Evolutionary conservation across 176 grass and related monocot species (phyloP).

Genomic region (Aegilops speltoides): DNA sequence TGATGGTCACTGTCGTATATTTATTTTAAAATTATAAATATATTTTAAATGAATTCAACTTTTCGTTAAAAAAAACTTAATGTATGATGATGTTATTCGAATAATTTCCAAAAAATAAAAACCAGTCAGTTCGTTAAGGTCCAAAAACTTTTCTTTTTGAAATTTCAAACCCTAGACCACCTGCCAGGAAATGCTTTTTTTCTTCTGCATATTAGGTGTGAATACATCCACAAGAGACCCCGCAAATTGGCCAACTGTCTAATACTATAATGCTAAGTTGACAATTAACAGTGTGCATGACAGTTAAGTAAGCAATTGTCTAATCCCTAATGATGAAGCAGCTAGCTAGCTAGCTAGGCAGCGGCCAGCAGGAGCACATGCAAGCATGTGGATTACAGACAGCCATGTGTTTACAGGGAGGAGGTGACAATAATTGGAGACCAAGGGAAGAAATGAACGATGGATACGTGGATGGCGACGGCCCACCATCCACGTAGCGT

Average conservation of each 20-base stretch:
- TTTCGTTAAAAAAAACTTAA: not conserved
- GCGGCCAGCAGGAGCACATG: not conserved
- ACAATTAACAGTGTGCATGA: not conserved
- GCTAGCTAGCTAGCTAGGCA: not conserved
- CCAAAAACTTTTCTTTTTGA: too few species aligned
- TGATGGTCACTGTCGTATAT: not conserved
- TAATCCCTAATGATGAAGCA: not conserved
- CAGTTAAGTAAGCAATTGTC: not conserved
- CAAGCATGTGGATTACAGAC: not conserved
- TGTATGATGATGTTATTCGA: not conserved
- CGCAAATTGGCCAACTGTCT: not conserved
- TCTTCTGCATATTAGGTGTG: not conserved
- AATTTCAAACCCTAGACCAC: too few species aligned
- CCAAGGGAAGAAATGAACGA: not conserved
- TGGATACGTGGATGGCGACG: slow-evolving; percentile 1
- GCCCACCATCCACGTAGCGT: not conserved
- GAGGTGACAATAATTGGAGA: not conserved
- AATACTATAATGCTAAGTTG: not conserved
- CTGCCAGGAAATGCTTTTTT: not conserved
- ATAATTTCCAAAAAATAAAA: not conserved
- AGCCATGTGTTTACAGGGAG: not conserved
- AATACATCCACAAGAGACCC: not conserved
- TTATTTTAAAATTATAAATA: not conserved
- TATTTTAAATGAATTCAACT: not conserved
- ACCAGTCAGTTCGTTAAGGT: not conserved